A percentile compares a stretch with the other conserved stretches of the same genome.
Evolutionary conservation across 1,284 basidiomycete species (phyloP).

Genomic region (Fomitopsis pinicola): DNA sequence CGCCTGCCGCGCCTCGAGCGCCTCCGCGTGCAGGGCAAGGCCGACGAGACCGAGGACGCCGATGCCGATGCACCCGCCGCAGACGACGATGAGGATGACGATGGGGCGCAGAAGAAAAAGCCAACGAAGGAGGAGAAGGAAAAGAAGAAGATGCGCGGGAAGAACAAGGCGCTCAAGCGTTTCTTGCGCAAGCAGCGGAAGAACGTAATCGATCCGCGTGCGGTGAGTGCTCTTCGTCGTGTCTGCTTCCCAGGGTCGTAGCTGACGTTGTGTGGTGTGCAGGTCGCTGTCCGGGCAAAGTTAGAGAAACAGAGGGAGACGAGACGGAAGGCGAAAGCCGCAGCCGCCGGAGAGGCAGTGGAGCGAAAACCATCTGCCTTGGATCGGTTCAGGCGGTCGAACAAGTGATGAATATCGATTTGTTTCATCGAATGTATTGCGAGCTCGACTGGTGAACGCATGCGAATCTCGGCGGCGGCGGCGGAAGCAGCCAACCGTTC

Average conservation of each 20-base stretch:
- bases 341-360: conserved; percentile 35
- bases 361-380: conserved; percentile 54
- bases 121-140: conserved; percentile 50
- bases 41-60: conserved; percentile 59
- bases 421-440: too few relatives aligned
- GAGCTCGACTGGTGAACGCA: too few relatives aligned
- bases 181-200: conserved; percentile 86
- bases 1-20: conserved; percentile 73
- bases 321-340: conserved; percentile 39
- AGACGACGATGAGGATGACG: conserved; percentile 32
- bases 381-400: conserved; percentile 50
- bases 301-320: conserved; percentile 62
- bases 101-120: conserved; percentile 12
- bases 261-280: conserved; percentile 1
- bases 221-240: conserved; percentile 45
- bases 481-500: neutral
- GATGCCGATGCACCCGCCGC: conserved; percentile 27
- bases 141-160: conserved; percentile 82
- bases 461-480: neutral
- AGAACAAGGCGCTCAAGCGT: conserved; percentile 80
- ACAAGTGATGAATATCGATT: neutral
- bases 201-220: conserved; percentile 87
- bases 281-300: conserved; percentile 69
- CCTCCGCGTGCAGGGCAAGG: conserved; percentile 65
- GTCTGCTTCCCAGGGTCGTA: conserved; percentile 1